Conservation (phyloP, 805 yeast genomes). For the Suhomyces tanzawaensis region DNA sequence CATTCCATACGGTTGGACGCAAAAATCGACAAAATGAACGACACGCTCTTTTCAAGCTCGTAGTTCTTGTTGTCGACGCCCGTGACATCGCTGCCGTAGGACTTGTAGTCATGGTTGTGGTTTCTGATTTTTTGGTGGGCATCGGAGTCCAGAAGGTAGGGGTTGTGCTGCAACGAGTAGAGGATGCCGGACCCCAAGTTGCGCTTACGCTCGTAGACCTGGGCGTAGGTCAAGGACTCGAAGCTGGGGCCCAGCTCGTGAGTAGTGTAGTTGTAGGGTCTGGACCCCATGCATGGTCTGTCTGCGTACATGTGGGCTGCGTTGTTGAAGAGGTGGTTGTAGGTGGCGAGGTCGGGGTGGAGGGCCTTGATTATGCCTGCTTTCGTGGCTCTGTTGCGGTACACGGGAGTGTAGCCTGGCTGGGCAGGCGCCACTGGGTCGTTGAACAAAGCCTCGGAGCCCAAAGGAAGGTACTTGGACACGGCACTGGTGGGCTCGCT, state of each 20-base stretch:
- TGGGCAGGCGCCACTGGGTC: not conserved
- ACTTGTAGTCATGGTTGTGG: constrained; percentile 20
- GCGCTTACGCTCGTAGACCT: constrained; percentile 41
- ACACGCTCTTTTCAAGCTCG: constrained; percentile 9
- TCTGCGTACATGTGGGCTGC: constrained; percentile 23
- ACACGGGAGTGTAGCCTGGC: constrained; percentile 6
- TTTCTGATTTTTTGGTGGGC: constrained; percentile 27
- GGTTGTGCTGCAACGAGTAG: constrained; percentile 26
- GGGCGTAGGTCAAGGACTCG: constrained; percentile 41
- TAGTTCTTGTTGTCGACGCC: constrained; percentile 6
- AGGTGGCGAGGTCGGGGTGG: constrained; percentile 38
- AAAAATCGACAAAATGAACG: constrained; percentile 20
- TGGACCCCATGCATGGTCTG: constrained; percentile 35
- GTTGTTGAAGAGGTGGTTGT: constrained; percentile 30
- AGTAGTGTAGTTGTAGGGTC: constrained; percentile 34
- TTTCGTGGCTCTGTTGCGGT: constrained; percentile 13
- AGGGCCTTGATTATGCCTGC: constrained; percentile 13
- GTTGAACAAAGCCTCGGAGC: not conserved
- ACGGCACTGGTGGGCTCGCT: not conserved
- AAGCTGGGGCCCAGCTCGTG: constrained; percentile 32
- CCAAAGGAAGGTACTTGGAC: not conserved
- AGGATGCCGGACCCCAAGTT: constrained; percentile 56
- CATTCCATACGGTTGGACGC: constrained; percentile 20
- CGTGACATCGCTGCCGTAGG: constrained; percentile 9
- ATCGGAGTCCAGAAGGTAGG: constrained; percentile 18